Percentiles rank a stretch among this genome's conserved stretches.
phyloP scores from a whole-genome alignment of 306 rosid genomes.

The Ormosia emarginata region DNA sequence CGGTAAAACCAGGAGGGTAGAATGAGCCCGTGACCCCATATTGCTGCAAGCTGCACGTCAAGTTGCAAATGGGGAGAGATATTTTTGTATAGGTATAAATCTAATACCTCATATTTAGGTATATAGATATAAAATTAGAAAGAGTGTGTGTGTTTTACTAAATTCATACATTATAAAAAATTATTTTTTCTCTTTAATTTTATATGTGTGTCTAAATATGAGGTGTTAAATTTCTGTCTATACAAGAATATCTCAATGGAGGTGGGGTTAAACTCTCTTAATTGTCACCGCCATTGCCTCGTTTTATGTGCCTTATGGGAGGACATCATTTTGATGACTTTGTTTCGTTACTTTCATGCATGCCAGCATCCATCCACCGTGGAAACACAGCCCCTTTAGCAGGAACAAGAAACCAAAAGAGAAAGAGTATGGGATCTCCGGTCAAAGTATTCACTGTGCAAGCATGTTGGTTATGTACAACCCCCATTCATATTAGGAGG shows the following conservation, averaged over 20 bases:
- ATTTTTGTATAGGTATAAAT: too few relatives aligned
- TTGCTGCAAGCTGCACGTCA: slow-evolving; percentile 20
- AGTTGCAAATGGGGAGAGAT: slow-evolving; percentile 5
- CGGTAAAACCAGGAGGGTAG: neutral
- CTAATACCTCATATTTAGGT: too few relatives aligned
- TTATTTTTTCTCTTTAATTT: too few relatives aligned
- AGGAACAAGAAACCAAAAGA: slow-evolving; percentile 9
- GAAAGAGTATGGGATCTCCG: neutral
- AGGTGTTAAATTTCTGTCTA: too few relatives aligned
- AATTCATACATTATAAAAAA: too few relatives aligned
- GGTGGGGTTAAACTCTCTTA: slow-evolving; percentile 46
- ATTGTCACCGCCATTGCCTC: slow-evolving; percentile 32
- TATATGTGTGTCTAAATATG: too few relatives aligned
- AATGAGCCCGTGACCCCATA: slow-evolving; percentile 31
- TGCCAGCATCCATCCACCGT: slow-evolving; percentile 32
- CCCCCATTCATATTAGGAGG: neutral
- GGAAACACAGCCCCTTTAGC: neutral
- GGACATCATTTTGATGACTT: slow-evolving; percentile 37
- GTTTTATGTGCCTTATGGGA: slow-evolving; percentile 44
- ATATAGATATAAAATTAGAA: too few relatives aligned
- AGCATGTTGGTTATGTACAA: neutral
- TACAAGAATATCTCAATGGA: too few relatives aligned
- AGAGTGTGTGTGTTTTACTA: too few relatives aligned
- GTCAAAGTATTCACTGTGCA: neutral
- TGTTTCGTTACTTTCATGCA: slow-evolving; percentile 68